Evolutionary conservation across 257 asterid species (phyloP), one percentile per base, ranked within the genome.

Genomic region (Voacanga thouarsii): DNA sequence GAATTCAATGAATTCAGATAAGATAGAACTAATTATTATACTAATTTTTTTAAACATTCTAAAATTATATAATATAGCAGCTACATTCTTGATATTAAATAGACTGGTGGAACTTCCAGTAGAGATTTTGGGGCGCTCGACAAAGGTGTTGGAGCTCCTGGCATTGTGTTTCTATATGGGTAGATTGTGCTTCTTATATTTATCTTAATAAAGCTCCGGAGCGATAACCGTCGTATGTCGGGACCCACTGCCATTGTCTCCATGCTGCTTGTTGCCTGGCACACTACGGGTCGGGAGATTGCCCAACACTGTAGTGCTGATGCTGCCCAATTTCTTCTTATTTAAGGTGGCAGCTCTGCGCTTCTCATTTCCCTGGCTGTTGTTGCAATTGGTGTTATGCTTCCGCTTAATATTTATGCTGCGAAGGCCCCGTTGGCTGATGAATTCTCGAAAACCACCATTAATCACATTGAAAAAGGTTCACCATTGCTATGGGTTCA

Each of bases 201-300:
- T 87, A 80, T 96, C 80, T 90, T 93, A 86, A 89, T 91, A 28
- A 96, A 96, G 90, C 97, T 96, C 47, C 97, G 99, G 56, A 90
- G 93, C 87, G 99, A 96, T 67, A 98, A 93, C 82, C 96, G 97
- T 75, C 98, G 98, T 64, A 91, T 93, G 74, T 97, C 99, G 8
- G 96, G 96, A 0, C 94, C 94, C 79, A 85, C 96, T 2, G 97
- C 99, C 69, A 85, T 96, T 73, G 85, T 80, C 53, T 89, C 96
- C 59, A 96, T 92, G 88, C 98, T 96, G 37, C 97, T 93, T 57
- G 98, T 97, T 23, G 98, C 89, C 18, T 96, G 99, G 99, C 96
- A 93, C 80, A 97, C 98, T 78, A 90, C 98, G 75, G 89, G 97
- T 61, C 88, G 91, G n/a, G 95, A 93, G 86, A 93, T 96, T 80